These are phyloP conservation scores for Filosporella fistucella DNA, from an alignment of 495 filamentous ascomycete genomes.

Conservation along the genomic window DNA sequence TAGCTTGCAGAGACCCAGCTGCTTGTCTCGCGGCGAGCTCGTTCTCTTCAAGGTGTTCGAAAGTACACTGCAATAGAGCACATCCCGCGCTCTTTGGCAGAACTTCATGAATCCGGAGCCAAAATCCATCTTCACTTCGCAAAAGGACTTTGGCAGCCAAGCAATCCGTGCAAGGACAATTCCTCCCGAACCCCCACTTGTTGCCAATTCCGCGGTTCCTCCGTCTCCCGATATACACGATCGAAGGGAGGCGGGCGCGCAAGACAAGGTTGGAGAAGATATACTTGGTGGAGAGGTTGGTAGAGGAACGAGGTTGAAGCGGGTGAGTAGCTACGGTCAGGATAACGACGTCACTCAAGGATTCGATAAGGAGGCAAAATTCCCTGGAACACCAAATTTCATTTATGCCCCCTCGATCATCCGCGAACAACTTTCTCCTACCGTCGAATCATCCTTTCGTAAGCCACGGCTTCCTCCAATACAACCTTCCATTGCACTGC, in stretches of 20 bases:
- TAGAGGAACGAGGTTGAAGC: not conserved
- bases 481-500: not conserved
- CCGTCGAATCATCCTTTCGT: not conserved
- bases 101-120: conserved; percentile 17
- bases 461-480: conserved; percentile 6
- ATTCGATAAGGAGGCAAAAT: not conserved
- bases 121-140: conserved; percentile 20
- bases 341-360: not conserved
- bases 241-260: not conserved
- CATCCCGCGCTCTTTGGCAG: not conserved
- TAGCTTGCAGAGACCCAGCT: too few relatives aligned
- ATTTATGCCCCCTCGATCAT: not conserved
- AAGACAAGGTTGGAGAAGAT: not conserved
- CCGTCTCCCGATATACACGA: conserved; percentile 1
- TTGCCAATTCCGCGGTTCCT: not conserved
- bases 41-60: too few relatives aligned
- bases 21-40: too few relatives aligned
- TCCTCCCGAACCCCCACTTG: not conserved
- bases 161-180: not conserved
- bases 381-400: not conserved
- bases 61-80: too few relatives aligned
- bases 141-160: conserved; percentile 16
- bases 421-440: not conserved
- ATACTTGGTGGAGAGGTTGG: not conserved
- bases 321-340: too few relatives aligned